A percentile compares a stretch with the other conserved stretches of the same genome.
phyloP scores from a whole-genome alignment of 2,329 filamentous ascomycete species.

The Exutisphaerella laricina region DNA sequence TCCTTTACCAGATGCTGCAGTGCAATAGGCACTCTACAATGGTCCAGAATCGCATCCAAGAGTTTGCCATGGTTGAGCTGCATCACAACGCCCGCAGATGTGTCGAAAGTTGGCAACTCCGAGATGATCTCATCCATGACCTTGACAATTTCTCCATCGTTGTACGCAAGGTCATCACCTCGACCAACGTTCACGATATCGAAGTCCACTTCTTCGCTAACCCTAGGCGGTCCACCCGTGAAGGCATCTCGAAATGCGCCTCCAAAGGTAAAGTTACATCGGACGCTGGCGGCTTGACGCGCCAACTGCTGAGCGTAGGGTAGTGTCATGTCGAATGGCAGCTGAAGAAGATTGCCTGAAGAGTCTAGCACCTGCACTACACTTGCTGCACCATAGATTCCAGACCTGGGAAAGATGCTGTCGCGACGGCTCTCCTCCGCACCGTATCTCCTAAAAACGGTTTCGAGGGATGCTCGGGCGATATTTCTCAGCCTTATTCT shows the following conservation, averaged over 20 bases:
- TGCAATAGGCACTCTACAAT: slow-evolving; percentile 68
- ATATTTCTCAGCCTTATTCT: slow-evolving; percentile 34
- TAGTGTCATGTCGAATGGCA: slow-evolving; percentile 90
- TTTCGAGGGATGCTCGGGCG: slow-evolving; percentile 66
- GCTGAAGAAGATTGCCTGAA: slow-evolving; percentile 79
- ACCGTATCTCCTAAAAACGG: slow-evolving; percentile 83
- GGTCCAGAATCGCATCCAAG: slow-evolving; percentile 81
- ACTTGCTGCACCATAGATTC: slow-evolving; percentile 63
- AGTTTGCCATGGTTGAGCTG: slow-evolving; percentile 85
- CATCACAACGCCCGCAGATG: slow-evolving; percentile 72
- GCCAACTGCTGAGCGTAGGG: slow-evolving; percentile 82
- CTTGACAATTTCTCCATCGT: slow-evolving; percentile 91
- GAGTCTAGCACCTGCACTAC: slow-evolving; percentile 75
- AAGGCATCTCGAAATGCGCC: slow-evolving; percentile 76
- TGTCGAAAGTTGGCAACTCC: slow-evolving; percentile 58
- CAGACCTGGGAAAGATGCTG: slow-evolving; percentile 73
- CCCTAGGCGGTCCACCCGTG: slow-evolving; percentile 73
- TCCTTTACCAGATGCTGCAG: slow-evolving; percentile 72
- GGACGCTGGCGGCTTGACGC: slow-evolving; percentile 58
- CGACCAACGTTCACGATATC: slow-evolving; percentile 79
- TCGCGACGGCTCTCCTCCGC: slow-evolving; percentile 74
- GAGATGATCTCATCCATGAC: slow-evolving; percentile 86
- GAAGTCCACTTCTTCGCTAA: slow-evolving; percentile 88
- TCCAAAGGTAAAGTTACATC: slow-evolving; percentile 81
- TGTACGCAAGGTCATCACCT: slow-evolving; percentile 73